phyloP scores from a whole-genome alignment of 495 filamentous ascomycete species.

The Annulohypoxylon bovei region DNA sequence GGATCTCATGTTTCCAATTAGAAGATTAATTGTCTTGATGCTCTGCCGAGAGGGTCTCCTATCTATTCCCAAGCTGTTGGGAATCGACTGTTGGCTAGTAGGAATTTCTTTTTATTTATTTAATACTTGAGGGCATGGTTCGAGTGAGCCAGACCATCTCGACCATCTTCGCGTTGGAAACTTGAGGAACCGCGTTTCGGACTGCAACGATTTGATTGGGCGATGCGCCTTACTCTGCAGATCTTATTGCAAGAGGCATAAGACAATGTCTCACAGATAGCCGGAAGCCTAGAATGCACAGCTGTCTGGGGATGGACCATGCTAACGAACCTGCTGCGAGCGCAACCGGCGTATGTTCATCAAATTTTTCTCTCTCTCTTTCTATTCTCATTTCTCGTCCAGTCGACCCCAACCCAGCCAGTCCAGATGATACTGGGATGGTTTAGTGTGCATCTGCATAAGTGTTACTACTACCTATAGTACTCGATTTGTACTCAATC shows the following conservation, averaged over 20 bases:
- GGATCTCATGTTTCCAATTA: slow-evolving; percentile 21
- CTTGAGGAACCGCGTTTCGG: slow-evolving; percentile 8
- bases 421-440: slow-evolving; percentile 23
- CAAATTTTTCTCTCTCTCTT: slow-evolving; percentile 1
- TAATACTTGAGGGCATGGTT: not conserved
- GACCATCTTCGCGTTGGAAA: slow-evolving; percentile 5
- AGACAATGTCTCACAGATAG: slow-evolving; percentile 29
- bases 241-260: slow-evolving; percentile 35
- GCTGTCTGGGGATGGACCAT: slow-evolving; percentile 28
- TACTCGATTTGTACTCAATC: slow-evolving; percentile 34
- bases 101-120: not conserved
- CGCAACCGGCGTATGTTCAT: slow-evolving; percentile 29
- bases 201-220: slow-evolving; percentile 13
- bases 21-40: slow-evolving; percentile 31
- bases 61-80: slow-evolving; percentile 35
- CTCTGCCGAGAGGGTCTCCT: slow-evolving; percentile 31
- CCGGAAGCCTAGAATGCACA: slow-evolving; percentile 22
- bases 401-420: slow-evolving; percentile 38
- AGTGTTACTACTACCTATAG: slow-evolving; percentile 26
- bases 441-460: slow-evolving; percentile 28
- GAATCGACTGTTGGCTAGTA: slow-evolving; percentile 4
- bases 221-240: slow-evolving; percentile 27
- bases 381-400: slow-evolving; percentile 16
- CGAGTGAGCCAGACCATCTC: not conserved
- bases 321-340: slow-evolving; percentile 10